These are phyloP conservation scores for Phytophthora litchii DNA, from an alignment of 352 stramenopile species.

Conservation along the genomic window DNA sequence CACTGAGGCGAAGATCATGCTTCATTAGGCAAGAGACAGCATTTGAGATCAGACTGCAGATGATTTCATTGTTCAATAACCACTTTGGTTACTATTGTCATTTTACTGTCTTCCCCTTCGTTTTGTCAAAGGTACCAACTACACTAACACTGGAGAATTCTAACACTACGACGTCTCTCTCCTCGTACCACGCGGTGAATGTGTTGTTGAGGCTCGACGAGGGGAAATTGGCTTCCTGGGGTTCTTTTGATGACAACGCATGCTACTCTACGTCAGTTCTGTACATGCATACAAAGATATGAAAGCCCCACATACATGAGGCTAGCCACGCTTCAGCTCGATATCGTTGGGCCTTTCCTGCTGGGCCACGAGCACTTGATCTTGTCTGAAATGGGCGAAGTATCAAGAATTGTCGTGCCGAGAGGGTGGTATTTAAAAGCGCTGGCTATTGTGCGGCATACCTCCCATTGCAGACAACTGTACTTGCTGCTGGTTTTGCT, in stretches of 20 bases:
- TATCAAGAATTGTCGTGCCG: no score
- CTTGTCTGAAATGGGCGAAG: no score
- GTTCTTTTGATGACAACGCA: slow-evolving; percentile 37
- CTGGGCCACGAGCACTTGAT: not conserved
- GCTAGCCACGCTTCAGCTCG: slow-evolving; percentile 6
- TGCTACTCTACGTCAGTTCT: slow-evolving; percentile 32
- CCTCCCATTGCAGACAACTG: slow-evolving; percentile 40
- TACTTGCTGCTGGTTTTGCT: slow-evolving; percentile 36
- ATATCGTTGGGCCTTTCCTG: slow-evolving; percentile 1
- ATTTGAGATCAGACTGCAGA: not conserved
- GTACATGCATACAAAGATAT: slow-evolving; percentile 27
- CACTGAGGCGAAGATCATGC: slow-evolving; percentile 55
- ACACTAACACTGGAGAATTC: slow-evolving; percentile 32
- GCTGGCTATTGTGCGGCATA: slow-evolving; percentile 30
- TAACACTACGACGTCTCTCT: slow-evolving; percentile 29
- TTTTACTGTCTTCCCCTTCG: slow-evolving; percentile 30
- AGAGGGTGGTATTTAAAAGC: slow-evolving; percentile 28
- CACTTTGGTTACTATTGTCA: slow-evolving; percentile 25
- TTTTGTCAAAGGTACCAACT: slow-evolving; percentile 24
- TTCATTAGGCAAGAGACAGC: slow-evolving; percentile 18
- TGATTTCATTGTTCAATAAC: slow-evolving; percentile 20
- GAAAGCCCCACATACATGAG: slow-evolving; percentile 14
- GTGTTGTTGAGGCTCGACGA: slow-evolving; percentile 11
- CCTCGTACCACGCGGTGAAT: slow-evolving; percentile 8
- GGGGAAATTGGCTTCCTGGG: slow-evolving; percentile 19